Evolutionary conservation across 2,329 filamentous ascomycete genomes (phyloP).

Genomic region (Monilinia vaccinii-corymbosi): DNA sequence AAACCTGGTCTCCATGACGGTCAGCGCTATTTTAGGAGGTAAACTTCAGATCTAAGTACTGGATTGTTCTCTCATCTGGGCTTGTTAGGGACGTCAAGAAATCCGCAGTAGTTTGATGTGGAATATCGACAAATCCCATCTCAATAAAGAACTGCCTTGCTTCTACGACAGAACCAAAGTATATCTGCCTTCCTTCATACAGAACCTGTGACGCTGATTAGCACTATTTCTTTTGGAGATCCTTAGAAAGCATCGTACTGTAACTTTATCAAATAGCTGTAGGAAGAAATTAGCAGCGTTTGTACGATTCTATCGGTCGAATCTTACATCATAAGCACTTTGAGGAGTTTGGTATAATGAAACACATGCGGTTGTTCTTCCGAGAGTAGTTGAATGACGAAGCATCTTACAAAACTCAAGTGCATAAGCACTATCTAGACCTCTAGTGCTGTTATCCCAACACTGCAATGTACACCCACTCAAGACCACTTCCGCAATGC

Average conservation of each 20-base stretch:
- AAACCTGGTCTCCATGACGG: conserved; percentile 40
- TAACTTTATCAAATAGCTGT: conserved; percentile 55
- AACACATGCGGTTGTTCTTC: conserved; percentile 51
- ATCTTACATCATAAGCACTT: conserved; percentile 50
- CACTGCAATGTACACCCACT: conserved; percentile 62
- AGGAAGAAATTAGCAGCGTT: neutral
- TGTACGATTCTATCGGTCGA: no score
- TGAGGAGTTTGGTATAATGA: conserved; percentile 67
- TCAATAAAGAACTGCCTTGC: conserved; percentile 61
- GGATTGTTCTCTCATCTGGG: conserved; percentile 30
- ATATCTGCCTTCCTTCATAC: conserved; percentile 61
- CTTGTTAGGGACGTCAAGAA: conserved; percentile 71
- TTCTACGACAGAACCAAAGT: conserved; percentile 53
- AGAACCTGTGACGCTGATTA: conserved; percentile 39
- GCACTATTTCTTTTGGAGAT: neutral
- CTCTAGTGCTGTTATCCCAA: conserved; percentile 67
- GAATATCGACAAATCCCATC: conserved; percentile 65
- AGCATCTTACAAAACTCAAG: conserved; percentile 63
- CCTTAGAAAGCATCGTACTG: neutral
- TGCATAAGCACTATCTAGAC: conserved; percentile 64
- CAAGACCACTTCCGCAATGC: conserved; percentile 70
- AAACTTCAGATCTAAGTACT: neutral
- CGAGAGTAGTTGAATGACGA: conserved; percentile 54
- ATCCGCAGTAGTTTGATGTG: conserved; percentile 46
- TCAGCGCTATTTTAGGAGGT: conserved; percentile 26